phyloP scores from a whole-genome alignment of 805 yeast genomes.

The Kodamaea laetipori region DNA sequence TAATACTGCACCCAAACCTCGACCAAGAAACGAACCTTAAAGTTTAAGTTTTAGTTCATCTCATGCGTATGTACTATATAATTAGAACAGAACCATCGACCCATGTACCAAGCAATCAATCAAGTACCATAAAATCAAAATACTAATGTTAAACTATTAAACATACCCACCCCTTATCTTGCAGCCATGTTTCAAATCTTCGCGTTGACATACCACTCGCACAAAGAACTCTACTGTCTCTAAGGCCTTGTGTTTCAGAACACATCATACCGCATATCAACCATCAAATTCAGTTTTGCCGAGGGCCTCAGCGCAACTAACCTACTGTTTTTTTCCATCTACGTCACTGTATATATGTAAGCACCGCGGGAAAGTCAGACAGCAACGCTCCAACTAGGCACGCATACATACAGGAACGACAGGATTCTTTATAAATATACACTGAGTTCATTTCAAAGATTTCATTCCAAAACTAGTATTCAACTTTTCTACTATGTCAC shows the following conservation, averaged over 20 bases:
- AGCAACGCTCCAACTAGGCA: not conserved
- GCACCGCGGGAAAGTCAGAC: not conserved
- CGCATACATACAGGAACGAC: conserved; percentile 1
- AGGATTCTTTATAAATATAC: not conserved
- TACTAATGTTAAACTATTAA: too few relatives aligned
- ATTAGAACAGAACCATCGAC: too few relatives aligned
- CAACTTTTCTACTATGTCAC: conserved; percentile 3
- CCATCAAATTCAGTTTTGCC: not conserved
- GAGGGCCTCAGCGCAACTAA: conserved; percentile 1
- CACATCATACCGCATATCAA: too few relatives aligned
- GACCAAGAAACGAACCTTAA: too few relatives aligned
- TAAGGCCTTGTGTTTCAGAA: not conserved
- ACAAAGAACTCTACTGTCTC: not conserved
- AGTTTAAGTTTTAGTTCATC: too few relatives aligned
- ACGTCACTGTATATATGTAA: not conserved
- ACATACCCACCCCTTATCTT: too few relatives aligned
- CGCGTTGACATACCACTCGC: too few relatives aligned
- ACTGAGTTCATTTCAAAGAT: not conserved
- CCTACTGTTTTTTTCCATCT: not conserved
- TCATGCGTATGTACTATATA: too few relatives aligned
- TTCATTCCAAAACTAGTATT: not conserved
- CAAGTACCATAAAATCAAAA: too few relatives aligned
- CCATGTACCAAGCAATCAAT: too few relatives aligned
- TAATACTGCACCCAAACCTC: too few relatives aligned
- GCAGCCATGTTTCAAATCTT: too few relatives aligned